Evolutionary conservation across 164 flowering plant species (phyloP).

Genomic region (Sextonia rubra): DNA sequence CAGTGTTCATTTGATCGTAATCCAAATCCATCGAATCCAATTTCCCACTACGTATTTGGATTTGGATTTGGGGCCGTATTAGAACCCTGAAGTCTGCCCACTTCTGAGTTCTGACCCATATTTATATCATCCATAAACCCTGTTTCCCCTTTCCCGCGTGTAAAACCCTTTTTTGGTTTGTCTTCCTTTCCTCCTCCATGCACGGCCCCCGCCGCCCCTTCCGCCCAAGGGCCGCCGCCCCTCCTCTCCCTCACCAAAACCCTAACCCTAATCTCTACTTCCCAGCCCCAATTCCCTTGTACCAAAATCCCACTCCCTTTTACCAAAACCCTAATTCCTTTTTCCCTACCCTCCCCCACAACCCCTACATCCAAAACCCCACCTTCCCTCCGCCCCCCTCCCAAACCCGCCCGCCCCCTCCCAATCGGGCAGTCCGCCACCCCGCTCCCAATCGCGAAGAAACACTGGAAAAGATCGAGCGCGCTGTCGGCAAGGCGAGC

Average conservation of each 20-base stretch:
- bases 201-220: not conserved
- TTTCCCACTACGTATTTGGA: too few species aligned
- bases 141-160: not conserved
- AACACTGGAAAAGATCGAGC: conserved; percentile 34
- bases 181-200: not conserved
- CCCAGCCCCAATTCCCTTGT: conserved; percentile 4
- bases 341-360: not conserved
- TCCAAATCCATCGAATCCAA: too few species aligned
- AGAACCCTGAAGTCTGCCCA: too few species aligned
- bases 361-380: conserved; percentile 3
- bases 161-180: not conserved
- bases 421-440: not conserved
- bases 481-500: conserved; percentile 41
- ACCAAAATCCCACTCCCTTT: conserved; percentile 7
- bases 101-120: too few species aligned
- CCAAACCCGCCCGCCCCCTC: not conserved
- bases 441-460: conserved; percentile 2
- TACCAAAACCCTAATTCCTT: conserved; percentile 1
- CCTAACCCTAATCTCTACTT: conserved; percentile 1
- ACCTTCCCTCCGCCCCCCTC: not conserved
- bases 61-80: too few species aligned
- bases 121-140: too few species aligned
- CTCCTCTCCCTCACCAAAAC: conserved; percentile 6
- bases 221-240: conserved; percentile 4
- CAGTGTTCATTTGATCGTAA: too few species aligned